Base-by-base conservation (phyloP, 345 rosid genomes). In the Hibiscus trionum region DNA sequence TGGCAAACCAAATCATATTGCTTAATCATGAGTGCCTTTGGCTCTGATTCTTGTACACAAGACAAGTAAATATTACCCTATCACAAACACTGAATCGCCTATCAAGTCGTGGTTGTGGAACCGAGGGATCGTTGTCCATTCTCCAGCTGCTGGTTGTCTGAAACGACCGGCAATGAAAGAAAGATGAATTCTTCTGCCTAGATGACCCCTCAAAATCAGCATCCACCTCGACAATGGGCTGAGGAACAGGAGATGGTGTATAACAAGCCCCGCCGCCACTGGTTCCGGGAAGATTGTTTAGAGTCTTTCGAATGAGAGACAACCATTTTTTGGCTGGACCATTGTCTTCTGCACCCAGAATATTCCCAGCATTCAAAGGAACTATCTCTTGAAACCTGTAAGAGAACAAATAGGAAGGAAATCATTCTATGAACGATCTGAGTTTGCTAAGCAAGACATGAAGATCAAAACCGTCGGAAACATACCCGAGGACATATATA, bases 291-390 rank as follows among this genome's bases (percentile, higher is more conserved):
- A 87, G 94, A 87, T 81, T 86, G 70, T 95, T 95, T 15, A 95
- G 90, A 29, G 96, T 86, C 83, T 77, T 95, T 57, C 97, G 84
- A 49, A 95, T 87, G 44, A 93, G 89, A 44, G 94, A 83, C 68
- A 83, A 79, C 99, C 98, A 95, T 82, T 95, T 95, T 63, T 95
- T 90, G 72, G 98, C 97, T 64, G 99, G 99, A 24, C 97, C 99
- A 46, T 93, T 95, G 84, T 95, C 98, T 85, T 95, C 99, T 58
- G 96, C 88, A 56, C 96, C 99, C 56, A 95, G 90, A 85, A 95
- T 85, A 76, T 95, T 95, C 70, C 97, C 98, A 29, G 99, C 97
- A 81, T 90, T 95, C 69, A 95, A 83, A 81, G 99, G 99, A 80
- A 93, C 98, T 73, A 95, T 88, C 86, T 95, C 99, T 84, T 95